Base-by-base conservation (phyloP, 768 basidiomycete species). In the Russula ochroleuca region DNA sequence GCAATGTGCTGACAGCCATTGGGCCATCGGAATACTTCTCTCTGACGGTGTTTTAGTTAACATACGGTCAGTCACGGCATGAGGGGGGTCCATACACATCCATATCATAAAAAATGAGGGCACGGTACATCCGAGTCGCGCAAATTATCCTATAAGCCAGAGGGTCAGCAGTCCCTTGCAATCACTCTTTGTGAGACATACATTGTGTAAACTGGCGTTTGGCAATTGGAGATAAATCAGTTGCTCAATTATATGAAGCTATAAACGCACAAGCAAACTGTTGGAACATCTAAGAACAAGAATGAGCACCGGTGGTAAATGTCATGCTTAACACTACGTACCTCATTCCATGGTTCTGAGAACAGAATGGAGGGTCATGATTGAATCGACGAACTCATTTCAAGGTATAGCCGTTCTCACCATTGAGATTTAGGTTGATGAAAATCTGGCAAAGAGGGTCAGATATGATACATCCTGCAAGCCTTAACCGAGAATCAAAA, bases 91-190 rank as follows among this genome's bases (percentile, higher is more conserved):
- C 52, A 14, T 64, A 53, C 49, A 54, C 10, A 1, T 41, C 49
- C 40, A 47, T 41, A 15, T 51, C 21, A 35, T 43, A 47, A 28
- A 38, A 9, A 15, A 25, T 14, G 13, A 59, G 63, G 10, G 4
- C 33, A 5, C 63, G 63, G 23, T 64, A 64, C 57, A 64, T 64
- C 11, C 63, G 57, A 11, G 63, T 64, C 11, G 57, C 57, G 37
- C 50, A 57, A 21, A 64, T 64, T 43, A 41, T 5, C 63, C 60
- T 61, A 17, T 28, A 45, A 3, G 1, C 23, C 1, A 3, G 19
- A 5, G 33, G 8, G 23, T 51, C 38, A 15, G 40, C 6, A 40
- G 23, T 31, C 13, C 4, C 17, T 21, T 38, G 43, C 4, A 13
- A 52, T 14, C 9, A 11, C 50, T 2, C 28, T 28, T 31, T 40